phyloP scores from a whole-genome alignment of 495 filamentous ascomycete species.

The Penicillium subrubescens region DNA sequence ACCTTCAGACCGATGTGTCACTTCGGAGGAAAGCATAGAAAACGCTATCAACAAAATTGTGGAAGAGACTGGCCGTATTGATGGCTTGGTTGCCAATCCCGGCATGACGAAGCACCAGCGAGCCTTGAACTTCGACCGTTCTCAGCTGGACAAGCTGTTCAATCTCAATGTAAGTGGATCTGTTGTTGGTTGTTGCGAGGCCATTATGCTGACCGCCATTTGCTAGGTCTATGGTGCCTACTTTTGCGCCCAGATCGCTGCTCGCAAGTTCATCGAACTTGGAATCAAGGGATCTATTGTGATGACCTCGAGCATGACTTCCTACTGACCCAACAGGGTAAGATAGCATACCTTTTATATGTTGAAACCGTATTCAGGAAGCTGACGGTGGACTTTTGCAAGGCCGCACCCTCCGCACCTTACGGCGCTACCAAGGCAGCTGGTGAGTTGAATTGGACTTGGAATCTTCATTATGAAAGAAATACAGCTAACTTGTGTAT shows the following conservation, averaged over 20 bases:
- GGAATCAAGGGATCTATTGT: constrained; percentile 45
- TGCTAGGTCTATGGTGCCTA: constrained; percentile 40
- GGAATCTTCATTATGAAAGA: not conserved
- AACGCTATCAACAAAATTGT: constrained; percentile 43
- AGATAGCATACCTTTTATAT: not conserved
- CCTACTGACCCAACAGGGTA: constrained; percentile 43
- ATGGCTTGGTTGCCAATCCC: constrained; percentile 42
- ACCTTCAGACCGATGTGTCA: constrained; percentile 47
- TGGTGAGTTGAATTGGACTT: constrained; percentile 22
- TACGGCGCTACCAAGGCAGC: constrained; percentile 38
- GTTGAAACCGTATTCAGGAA: not conserved
- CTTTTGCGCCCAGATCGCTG: constrained; percentile 38
- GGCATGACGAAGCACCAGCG: constrained; percentile 52
- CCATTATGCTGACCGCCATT: not conserved
- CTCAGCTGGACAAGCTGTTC: constrained; percentile 43
- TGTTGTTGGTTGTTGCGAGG: not conserved
- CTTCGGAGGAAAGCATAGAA: constrained; percentile 39
- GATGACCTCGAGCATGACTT: constrained; percentile 48
- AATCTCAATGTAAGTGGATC: constrained; percentile 42
- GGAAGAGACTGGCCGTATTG: constrained; percentile 34
- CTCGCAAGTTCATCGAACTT: constrained; percentile 43
- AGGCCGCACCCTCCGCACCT: constrained; percentile 33
- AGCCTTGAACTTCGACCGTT: constrained; percentile 41
- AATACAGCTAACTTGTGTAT: not conserved
- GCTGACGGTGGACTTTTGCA: not conserved